phyloP scores from a whole-genome alignment of 441 rosid genomes.

The Bruguiera hainesii region DNA sequence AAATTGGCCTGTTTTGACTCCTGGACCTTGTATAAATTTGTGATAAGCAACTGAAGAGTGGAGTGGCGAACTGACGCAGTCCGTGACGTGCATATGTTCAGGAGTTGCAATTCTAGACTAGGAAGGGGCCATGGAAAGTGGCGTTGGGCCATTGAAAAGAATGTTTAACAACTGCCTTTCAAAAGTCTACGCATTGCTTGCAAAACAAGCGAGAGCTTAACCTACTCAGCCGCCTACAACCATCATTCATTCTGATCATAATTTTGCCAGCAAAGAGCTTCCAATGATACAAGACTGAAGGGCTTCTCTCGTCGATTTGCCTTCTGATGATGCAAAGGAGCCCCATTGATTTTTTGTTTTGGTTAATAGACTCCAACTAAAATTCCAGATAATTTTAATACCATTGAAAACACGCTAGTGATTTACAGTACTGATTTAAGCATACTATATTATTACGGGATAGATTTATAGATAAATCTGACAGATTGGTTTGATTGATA shows the following conservation, averaged over 20 bases:
- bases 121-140: background rate
- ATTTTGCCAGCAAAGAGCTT: background rate
- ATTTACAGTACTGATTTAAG: too few species aligned
- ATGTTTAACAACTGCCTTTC: slow-evolving; percentile 14
- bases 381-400: too few species aligned
- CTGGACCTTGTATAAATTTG: too few species aligned
- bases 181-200: slow-evolving; percentile 18
- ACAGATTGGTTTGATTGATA: too few species aligned
- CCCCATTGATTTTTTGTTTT: too few species aligned
- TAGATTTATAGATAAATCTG: too few species aligned
- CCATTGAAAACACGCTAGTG: too few species aligned
- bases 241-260: background rate
- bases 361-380: too few species aligned
- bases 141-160: slow-evolving; percentile 12
- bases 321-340: background rate
- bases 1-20: too few species aligned
- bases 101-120: background rate
- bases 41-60: too few species aligned
- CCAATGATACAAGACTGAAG: background rate
- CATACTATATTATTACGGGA: too few species aligned
- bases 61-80: too few species aligned
- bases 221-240: slow-evolving; percentile 10
- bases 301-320: background rate
- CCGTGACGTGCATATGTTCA: background rate
- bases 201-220: slow-evolving; percentile 11